These are phyloP conservation scores for Acanthamoeba divionensis DNA, from an alignment of 208 protist genomes.

Conservation along the genomic window DNA sequence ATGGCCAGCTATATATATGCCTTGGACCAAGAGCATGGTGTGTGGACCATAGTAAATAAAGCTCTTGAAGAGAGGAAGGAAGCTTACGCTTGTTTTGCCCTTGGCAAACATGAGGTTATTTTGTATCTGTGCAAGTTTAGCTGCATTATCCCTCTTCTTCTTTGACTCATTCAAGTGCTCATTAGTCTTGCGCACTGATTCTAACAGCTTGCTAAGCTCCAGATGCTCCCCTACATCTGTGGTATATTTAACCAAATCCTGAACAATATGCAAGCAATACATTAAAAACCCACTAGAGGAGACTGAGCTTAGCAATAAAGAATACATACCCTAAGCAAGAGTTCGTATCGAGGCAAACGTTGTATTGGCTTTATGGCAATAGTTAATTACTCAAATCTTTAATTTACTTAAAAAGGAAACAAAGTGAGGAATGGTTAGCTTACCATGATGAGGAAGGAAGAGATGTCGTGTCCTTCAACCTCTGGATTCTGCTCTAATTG, in stretches of 20 bases:
- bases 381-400: too few relatives aligned
- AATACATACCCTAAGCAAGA: background rate
- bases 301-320: too few relatives aligned
- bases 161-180: conserved; percentile 39
- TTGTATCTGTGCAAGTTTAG: background rate
- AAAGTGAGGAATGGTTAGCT: too few relatives aligned
- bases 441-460: conserved; percentile 6
- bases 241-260: conserved; percentile 39
- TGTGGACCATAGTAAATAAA: too few relatives aligned
- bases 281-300: too few relatives aligned
- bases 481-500: conserved; percentile 1
- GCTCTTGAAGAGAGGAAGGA: too few relatives aligned
- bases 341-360: conserved; percentile 4
- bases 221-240: background rate
- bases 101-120: background rate
- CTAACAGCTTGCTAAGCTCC: conserved; percentile 1
- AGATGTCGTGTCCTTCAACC: background rate
- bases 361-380: conserved; percentile 22
- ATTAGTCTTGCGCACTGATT: background rate
- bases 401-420: too few relatives aligned
- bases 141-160: background rate
- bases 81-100: background rate
- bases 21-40: too few relatives aligned
- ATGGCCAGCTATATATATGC: too few relatives aligned
- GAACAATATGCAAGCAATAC: background rate